These are phyloP conservation scores for Cladosporium halotolerans DNA, from an alignment of 2,329 filamentous ascomycete genomes.

Conservation along the genomic window DNA sequence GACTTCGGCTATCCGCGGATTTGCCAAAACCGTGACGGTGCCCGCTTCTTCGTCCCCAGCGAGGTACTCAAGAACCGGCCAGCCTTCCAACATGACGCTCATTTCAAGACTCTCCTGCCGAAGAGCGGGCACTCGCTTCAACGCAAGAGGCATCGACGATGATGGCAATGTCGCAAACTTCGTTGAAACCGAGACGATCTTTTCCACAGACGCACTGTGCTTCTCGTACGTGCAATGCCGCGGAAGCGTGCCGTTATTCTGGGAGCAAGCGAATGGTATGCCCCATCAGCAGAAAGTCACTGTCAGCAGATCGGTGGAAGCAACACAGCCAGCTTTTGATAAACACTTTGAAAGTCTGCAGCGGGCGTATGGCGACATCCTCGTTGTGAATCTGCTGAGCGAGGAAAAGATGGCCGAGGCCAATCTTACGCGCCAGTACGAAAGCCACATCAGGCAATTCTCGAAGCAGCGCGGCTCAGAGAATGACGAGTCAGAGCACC, in stretches of 20 bases:
- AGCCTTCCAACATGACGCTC: constrained; percentile 78
- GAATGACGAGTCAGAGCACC: constrained; percentile 53
- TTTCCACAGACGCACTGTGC: constrained; percentile 71
- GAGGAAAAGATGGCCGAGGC: constrained; percentile 79
- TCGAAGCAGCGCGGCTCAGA: constrained; percentile 47
- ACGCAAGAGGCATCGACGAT: constrained; percentile 94
- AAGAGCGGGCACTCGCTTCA: constrained; percentile 90
- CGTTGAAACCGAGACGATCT: constrained; percentile 93
- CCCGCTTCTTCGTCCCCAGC: constrained; percentile 70
- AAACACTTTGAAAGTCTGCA: constrained; percentile 90
- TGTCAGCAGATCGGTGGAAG: constrained; percentile 79
- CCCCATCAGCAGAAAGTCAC: constrained; percentile 93
- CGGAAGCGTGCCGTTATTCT: constrained; percentile 92
- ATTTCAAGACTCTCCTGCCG: constrained; percentile 88
- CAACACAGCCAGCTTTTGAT: constrained; percentile 89
- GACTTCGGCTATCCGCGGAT: constrained; percentile 89
- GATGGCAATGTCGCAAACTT: constrained; percentile 97
- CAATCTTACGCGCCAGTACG: constrained; percentile 74
- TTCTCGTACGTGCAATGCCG: constrained; percentile 93
- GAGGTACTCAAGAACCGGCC: constrained; percentile 57
- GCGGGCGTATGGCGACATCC: constrained; percentile 78
- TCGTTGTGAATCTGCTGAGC: constrained; percentile 91
- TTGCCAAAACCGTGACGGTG: constrained; percentile 79
- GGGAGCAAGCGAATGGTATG: constrained; percentile 86
- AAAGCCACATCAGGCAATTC: constrained; percentile 67